Conservation (phyloP, 1,284 basidiomycete species). For the Mycena sp. region DNA sequence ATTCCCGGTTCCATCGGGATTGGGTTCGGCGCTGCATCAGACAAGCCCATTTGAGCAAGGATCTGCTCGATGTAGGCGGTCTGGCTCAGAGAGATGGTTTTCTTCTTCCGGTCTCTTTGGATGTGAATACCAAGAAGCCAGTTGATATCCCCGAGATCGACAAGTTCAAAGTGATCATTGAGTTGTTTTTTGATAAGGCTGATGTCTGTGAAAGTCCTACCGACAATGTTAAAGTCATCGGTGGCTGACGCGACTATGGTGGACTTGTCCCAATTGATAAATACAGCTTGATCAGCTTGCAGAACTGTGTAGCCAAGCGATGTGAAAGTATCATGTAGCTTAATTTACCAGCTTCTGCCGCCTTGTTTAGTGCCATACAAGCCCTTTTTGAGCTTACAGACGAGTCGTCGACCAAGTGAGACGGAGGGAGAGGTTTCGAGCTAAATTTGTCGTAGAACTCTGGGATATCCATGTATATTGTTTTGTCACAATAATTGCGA, state of each 20-base stretch:
- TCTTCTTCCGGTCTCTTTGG: conserved; percentile 9
- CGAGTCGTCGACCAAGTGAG: neutral
- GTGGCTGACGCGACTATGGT: conserved; percentile 14
- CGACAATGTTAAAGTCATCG: conserved; percentile 9
- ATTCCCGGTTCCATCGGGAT: conserved; percentile 30
- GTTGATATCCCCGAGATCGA: conserved; percentile 3
- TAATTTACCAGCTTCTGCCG: conserved; percentile 34
- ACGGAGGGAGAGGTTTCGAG: neutral
- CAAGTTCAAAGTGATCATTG: conserved; percentile 9
- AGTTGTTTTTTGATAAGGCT: conserved; percentile 5
- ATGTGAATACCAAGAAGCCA: conserved; percentile 29
- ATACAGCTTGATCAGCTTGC: conserved; percentile 28
- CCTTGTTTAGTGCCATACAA: no score
- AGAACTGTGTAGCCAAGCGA: conserved; percentile 24
- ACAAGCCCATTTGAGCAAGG: conserved; percentile 29
- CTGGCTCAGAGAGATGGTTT: conserved; percentile 31
- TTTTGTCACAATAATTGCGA: no score
- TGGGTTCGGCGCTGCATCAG: conserved; percentile 23
- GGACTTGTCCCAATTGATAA: conserved; percentile 6
- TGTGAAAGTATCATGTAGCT: conserved; percentile 25
- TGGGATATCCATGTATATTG: neutral
- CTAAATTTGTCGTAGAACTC: neutral
- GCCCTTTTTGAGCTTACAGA: neutral
- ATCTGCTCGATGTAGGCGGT: no score
- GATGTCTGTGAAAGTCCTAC: neutral